A percentile compares a stretch with the other conserved stretches of the same genome.
Conservation (phyloP, 2,329 filamentous ascomycete genomes). For the Acephala macrosclerotiorum region DNA sequence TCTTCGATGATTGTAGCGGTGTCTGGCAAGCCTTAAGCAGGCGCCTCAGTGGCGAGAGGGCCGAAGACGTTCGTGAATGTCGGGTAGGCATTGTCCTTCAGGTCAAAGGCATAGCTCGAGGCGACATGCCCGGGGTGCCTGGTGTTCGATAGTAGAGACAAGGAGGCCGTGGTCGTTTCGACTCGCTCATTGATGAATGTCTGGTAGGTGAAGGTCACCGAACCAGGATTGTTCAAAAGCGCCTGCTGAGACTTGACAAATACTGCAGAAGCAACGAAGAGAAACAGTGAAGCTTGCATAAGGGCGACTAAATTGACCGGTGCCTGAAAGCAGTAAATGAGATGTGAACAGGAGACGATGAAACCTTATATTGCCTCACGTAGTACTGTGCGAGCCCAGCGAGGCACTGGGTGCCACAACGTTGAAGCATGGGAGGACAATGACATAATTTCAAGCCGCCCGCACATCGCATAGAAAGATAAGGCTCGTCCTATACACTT, state of each 20-base stretch:
- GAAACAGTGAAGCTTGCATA: not conserved
- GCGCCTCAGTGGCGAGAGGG: conserved; percentile 7
- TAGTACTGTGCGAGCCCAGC: not conserved
- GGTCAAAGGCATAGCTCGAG: conserved; percentile 7
- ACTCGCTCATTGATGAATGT: conserved; percentile 8
- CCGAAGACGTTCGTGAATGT: conserved; percentile 7
- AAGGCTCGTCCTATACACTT: not conserved
- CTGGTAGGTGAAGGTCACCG: conserved; percentile 13
- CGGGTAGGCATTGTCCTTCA: conserved; percentile 3
- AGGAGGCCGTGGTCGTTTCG: not conserved
- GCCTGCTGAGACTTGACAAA: not conserved
- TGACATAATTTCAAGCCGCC: not conserved
- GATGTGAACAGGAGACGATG: not conserved
- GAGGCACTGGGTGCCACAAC: not conserved
- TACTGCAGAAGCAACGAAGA: not conserved
- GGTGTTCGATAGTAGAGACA: not conserved
- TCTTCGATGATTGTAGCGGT: not conserved
- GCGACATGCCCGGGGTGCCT: not conserved
- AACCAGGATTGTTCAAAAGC: not conserved
- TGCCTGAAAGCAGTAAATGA: not conserved
- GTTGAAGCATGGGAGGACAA: not conserved
- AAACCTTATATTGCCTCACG: not conserved
- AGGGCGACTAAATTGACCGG: not conserved
- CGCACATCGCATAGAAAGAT: not conserved
- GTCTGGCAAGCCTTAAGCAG: not conserved